Base-by-base conservation (phyloP, 192 early-diverging fungal species). In the Coemansia sp. region DNA sequence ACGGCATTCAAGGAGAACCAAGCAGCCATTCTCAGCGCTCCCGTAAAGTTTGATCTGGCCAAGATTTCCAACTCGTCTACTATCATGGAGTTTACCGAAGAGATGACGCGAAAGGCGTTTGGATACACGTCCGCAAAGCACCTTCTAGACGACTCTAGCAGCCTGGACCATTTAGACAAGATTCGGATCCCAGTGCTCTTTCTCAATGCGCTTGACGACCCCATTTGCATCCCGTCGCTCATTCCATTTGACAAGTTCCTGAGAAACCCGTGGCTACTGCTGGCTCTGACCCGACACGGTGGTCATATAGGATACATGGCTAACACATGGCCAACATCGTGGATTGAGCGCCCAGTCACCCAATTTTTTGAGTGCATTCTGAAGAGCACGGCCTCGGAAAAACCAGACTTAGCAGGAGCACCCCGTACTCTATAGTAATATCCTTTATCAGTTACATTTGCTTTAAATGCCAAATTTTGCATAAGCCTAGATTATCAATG, bases 161-260 rank as follows among this genome's bases (percentile, higher is more conserved):
- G 79, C 40, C 63, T 60, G 2, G 80, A 79, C n/a, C 72, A 70
- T 3, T 65, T 91, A 56, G 68, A 83, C 29, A 83, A 84, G 53
- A 87, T 93, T 50, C 76, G 82, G 18, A 81, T 94, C 17, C 96
- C 96, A 6, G 85, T 90, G 53, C 71, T 98, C 11, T 89, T 93
- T 54, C 70, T 97, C 35, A 88, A 87, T 53, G 90, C 94, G 14
- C 41, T 89, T 39, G 93, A 97, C 70, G 96, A 98, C 72, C 96
- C 96, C 15, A 89, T 98, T 63, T 87, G 88, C 39, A 65, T 72
- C 8, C 42, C 46, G 5, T 76, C 89, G 52, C 83, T 85, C 6
- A 85, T 94, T 17, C 93, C 94, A 3, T 82, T 70, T 24, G 82
- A 90, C 53, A 90, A 94, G 69, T 82, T 87, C 57, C 60, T 65